Evolutionary conservation across 352 stramenopile species (phyloP).

Genomic region (Pythium brassicae): DNA sequence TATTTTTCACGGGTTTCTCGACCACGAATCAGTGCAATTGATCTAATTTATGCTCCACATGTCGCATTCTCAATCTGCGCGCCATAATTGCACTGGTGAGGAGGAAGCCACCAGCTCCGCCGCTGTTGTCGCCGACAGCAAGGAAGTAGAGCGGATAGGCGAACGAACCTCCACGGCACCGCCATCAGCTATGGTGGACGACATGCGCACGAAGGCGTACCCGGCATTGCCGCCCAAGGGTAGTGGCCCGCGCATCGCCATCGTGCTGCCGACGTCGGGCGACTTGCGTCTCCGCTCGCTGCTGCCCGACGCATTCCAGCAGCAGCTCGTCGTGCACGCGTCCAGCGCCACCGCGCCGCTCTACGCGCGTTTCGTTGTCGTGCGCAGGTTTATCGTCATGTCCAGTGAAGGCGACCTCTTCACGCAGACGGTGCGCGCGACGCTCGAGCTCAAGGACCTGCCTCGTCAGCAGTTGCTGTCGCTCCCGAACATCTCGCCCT

Average conservation of each 20-base stretch:
- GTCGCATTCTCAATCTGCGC: too few relatives aligned
- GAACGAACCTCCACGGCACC: not conserved
- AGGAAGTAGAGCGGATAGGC: not conserved
- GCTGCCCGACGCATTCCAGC: constrained; percentile 36
- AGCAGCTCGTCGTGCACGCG: constrained; percentile 51
- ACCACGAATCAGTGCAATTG: too few relatives aligned
- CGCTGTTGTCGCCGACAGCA: not conserved
- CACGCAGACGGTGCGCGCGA: constrained; percentile 31
- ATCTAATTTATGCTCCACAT: too few relatives aligned
- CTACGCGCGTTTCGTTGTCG: constrained; percentile 55
- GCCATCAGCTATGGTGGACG: constrained; percentile 16
- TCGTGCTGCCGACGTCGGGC: constrained; percentile 48
- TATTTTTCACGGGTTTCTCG: too few relatives aligned
- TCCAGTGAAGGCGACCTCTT: constrained; percentile 62
- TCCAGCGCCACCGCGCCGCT: constrained; percentile 31
- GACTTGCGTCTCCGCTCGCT: constrained; percentile 56
- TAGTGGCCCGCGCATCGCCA: constrained; percentile 21
- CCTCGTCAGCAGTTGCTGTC: constrained; percentile 40
- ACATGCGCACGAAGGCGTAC: constrained; percentile 65
- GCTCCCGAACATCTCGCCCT: constrained; percentile 42
- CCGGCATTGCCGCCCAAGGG: constrained; percentile 41
- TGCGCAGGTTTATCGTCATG: constrained; percentile 76
- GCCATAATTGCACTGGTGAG: too few relatives aligned
- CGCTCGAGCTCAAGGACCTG: constrained; percentile 35
- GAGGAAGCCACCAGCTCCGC: too few relatives aligned